Evolutionary conservation across 1,284 basidiomycete genomes (phyloP).

Genomic region (Moesziomyces antarcticus): DNA sequence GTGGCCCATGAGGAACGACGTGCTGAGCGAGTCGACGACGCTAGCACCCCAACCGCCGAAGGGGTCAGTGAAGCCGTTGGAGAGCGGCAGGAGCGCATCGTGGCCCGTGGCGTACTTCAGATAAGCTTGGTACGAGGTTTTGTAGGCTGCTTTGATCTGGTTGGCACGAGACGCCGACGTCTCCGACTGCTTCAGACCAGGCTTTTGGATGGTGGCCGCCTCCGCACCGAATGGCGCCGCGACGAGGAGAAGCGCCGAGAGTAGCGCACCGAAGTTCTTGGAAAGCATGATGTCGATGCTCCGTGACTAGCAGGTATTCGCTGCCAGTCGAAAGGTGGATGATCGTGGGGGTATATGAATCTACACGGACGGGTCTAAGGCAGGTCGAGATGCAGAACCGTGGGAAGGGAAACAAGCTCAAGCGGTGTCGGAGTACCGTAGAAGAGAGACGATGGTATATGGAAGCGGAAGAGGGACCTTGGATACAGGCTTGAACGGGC

Average conservation of each 20-base stretch:
- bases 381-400: not conserved
- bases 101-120: constrained; percentile 45
- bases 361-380: not conserved
- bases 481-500: not conserved
- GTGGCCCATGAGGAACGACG: constrained; percentile 59
- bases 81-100: constrained; percentile 51
- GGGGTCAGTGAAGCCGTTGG: constrained; percentile 32
- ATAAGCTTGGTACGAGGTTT: constrained; percentile 46
- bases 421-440: not conserved
- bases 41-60: constrained; percentile 62
- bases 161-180: constrained; percentile 37
- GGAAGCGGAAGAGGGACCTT: not conserved
- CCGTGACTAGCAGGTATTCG: too few species aligned
- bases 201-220: constrained; percentile 31
- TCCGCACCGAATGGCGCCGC: not conserved
- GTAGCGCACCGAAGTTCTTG: constrained; percentile 12
- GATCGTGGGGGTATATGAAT: not conserved
- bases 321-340: not conserved
- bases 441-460: not conserved
- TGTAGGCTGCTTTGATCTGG: constrained; percentile 48
- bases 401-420: not conserved
- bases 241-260: constrained; percentile 18
- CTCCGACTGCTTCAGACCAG: constrained; percentile 23
- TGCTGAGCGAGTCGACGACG: constrained; percentile 58
- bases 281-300: constrained; percentile 22